A percentile compares a stretch with the other conserved stretches of the same genome.
Conservation (phyloP, 2,329 filamentous ascomycete genomes). For the Boeremia exigua region DNA sequence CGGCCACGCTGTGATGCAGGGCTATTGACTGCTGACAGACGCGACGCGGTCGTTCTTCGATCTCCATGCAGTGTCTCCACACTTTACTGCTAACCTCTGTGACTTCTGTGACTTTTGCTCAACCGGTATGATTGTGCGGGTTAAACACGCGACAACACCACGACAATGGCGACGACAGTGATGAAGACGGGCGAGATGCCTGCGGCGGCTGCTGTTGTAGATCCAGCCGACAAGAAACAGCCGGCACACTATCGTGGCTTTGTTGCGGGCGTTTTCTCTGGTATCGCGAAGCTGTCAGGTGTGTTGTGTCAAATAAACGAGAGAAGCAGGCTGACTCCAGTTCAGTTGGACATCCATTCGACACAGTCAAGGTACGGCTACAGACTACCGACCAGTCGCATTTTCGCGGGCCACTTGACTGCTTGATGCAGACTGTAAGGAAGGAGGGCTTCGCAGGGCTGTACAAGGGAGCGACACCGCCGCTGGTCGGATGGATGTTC, state of each 20-base stretch:
- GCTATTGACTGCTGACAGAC: constrained; percentile 15
- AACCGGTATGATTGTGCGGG: constrained; percentile 31
- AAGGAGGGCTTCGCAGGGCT: constrained; percentile 85
- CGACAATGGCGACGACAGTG: constrained; percentile 45
- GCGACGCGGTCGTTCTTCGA: constrained; percentile 8
- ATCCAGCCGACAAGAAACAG: constrained; percentile 35
- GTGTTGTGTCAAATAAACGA: constrained; percentile 27
- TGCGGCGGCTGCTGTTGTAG: constrained; percentile 32
- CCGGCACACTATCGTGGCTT: constrained; percentile 87
- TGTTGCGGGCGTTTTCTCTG: constrained; percentile 93
- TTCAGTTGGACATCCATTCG: constrained; percentile 77
- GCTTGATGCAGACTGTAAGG: constrained; percentile 80
- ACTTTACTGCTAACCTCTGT: constrained; percentile 5
- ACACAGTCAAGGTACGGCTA: constrained; percentile 94
- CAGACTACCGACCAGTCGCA: constrained; percentile 80
- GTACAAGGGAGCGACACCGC: constrained; percentile 94
- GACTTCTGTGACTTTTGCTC: neutral
- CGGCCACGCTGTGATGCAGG: constrained; percentile 21
- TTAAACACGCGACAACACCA: constrained; percentile 10
- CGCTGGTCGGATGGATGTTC: constrained; percentile 96
- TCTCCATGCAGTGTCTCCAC: constrained; percentile 15
- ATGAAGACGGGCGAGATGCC: constrained; percentile 39
- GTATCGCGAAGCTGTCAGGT: constrained; percentile 88
- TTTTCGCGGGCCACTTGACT: constrained; percentile 87
- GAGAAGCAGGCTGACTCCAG: constrained; percentile 18